phyloP scores from a whole-genome alignment of 441 rosid species.

The Capsella rubella region DNA sequence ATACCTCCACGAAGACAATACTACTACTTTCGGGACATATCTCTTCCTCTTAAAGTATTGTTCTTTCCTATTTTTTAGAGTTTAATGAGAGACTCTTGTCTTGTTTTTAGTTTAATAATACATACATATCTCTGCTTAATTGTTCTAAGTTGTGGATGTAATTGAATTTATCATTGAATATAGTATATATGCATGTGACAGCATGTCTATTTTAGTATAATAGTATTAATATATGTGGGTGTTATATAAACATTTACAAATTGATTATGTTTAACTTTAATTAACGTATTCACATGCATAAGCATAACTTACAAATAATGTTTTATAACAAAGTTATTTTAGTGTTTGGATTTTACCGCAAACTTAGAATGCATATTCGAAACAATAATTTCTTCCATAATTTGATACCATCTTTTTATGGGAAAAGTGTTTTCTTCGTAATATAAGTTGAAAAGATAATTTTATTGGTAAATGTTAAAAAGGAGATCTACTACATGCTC shows the following conservation, averaged over 20 bases:
- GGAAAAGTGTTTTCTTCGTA: slow-evolving; percentile 33
- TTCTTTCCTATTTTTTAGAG: slow-evolving; percentile 2
- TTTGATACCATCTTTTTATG: slow-evolving; percentile 22
- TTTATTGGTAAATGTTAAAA: neutral
- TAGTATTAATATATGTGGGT: neutral
- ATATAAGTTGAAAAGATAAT: neutral
- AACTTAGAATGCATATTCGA: slow-evolving; percentile 14
- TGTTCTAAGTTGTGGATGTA: slow-evolving; percentile 1
- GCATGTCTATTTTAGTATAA: neutral
- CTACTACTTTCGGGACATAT: slow-evolving; percentile 11
- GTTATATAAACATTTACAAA: neutral
- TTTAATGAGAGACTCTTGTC: neutral
- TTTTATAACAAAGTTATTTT: neutral
- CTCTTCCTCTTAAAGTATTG: neutral
- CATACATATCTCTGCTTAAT: neutral
- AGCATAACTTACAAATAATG: neutral
- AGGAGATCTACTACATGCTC: neutral
- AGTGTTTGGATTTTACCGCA: neutral
- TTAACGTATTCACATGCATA: slow-evolving; percentile 14
- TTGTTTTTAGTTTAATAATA: slow-evolving; percentile 6
- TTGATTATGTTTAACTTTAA: neutral
- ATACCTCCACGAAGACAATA: neutral
- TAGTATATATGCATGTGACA: slow-evolving; percentile 19
- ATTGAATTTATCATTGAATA: slow-evolving; percentile 7
- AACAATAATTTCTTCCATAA: slow-evolving; percentile 20